Base-by-base conservation (phyloP, 352 stramenopile genomes). In the Thraustochytrium striatum region DNA sequence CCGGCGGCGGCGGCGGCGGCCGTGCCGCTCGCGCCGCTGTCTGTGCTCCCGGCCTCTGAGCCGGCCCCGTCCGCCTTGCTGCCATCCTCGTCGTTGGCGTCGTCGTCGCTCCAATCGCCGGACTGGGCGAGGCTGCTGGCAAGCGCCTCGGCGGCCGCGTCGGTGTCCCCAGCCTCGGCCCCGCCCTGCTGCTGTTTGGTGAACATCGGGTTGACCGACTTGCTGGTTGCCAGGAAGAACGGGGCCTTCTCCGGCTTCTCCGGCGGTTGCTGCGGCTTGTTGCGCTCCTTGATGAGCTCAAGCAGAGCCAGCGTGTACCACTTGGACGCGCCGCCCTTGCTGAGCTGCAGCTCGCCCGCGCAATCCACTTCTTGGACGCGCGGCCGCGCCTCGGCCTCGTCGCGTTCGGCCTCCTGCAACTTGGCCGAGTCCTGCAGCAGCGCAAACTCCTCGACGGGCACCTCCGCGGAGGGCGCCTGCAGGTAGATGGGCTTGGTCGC, bases 221-320 rank as follows among this genome's bases (percentile, higher is more conserved):
- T 30, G 13, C 41, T 75, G 44, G 91, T 96, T 72, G 91, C 88
- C 61, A 97, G 85, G 82, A 97, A 97, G 85, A 97, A 97, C 30
- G 92, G 92, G n/a, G 92, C 92, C 80, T 92, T 86, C 57, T 92
- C 88, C 0, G 92, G 91, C 3, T 90, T 91, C 85, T 96, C 93
- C 0, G 90, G 89, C 5, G 92, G 88, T 61, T 93, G 85, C n/a
- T 89, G 90, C 9, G 92, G 92, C 79, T 95, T 95, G 85, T 96
- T 97, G 35, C 92, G 88, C 81, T 92, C 91, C 85, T 95, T 96
- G 84, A 97, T 95, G 19, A 95, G 82, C 78, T 96, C 92, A 47
- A 97, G 86, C 57, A 94, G 87, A 81, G 92, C 92, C 28, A 95
- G 84, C 65, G 88, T 90, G 75, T 93, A 87, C 89, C 90, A 94